These are phyloP conservation scores for Pythium monospermum DNA, from an alignment of 352 stramenopile genomes.

Conservation along the genomic window DNA sequence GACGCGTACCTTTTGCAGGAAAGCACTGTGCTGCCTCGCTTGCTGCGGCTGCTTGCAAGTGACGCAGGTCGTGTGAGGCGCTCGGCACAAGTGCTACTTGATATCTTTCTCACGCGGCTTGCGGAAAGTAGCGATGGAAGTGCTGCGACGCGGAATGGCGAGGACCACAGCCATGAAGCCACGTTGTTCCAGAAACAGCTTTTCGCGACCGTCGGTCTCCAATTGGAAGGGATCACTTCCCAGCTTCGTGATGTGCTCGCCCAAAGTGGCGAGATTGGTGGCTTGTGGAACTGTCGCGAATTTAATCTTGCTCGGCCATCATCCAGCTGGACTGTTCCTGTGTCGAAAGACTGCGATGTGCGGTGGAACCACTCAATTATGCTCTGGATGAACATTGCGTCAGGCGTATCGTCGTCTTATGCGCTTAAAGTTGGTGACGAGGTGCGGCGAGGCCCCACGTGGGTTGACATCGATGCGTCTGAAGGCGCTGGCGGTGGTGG, in stretches of 20 bases:
- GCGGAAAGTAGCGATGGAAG: slow-evolving; percentile 22
- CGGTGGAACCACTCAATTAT: slow-evolving; percentile 75
- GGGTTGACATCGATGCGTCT: slow-evolving; percentile 20
- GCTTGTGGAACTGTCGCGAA: slow-evolving; percentile 1
- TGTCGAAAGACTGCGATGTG: slow-evolving; percentile 25
- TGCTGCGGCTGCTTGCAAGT: slow-evolving; percentile 50
- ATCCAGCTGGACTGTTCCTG: slow-evolving; percentile 35
- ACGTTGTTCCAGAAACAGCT: slow-evolving; percentile 63
- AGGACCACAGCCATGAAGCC: slow-evolving; percentile 29
- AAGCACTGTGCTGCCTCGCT: slow-evolving; percentile 45
- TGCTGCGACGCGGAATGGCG: too few relatives aligned
- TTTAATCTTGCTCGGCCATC: slow-evolving; percentile 36
- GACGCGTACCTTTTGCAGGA: slow-evolving; percentile 69
- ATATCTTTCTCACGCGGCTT: slow-evolving; percentile 61
- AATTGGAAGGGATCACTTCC: slow-evolving; percentile 50
- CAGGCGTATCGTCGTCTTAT: slow-evolving; percentile 34
- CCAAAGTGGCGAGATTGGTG: neutral
- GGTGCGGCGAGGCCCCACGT: slow-evolving; percentile 55
- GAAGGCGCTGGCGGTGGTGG: slow-evolving; percentile 47
- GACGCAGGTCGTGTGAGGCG: slow-evolving; percentile 36
- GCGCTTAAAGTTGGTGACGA: slow-evolving; percentile 61
- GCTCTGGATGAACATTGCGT: slow-evolving; percentile 63
- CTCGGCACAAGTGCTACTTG: slow-evolving; percentile 42
- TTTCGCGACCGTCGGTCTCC: slow-evolving; percentile 57
- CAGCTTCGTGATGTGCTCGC: slow-evolving; percentile 12